Conservation (phyloP, 257 asterid genomes). For the Pogostemon cablin region DNA sequence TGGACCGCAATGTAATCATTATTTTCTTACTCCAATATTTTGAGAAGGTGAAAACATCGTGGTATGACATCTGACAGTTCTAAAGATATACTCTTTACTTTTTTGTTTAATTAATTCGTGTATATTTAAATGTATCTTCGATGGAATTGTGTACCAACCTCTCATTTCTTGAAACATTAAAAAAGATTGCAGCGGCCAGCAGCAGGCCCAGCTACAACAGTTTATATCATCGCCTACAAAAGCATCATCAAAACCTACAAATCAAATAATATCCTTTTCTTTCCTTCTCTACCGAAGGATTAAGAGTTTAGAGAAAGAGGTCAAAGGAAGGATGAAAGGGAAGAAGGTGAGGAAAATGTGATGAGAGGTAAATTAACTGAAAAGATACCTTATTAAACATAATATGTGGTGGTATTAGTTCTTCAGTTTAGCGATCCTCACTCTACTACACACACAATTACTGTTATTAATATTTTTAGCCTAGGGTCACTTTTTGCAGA, state of each 20-base stretch:
- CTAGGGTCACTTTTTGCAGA: neutral
- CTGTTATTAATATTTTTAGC: slow-evolving; percentile 11
- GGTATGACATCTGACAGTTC: no score
- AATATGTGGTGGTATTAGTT: slow-evolving; percentile 12
- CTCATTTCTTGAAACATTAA: slow-evolving; percentile 60
- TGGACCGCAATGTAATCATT: no score
- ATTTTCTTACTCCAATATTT: no score
- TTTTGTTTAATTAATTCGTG: no score
- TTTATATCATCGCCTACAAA: slow-evolving; percentile 41
- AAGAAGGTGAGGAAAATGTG: slow-evolving; percentile 73
- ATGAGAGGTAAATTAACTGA: slow-evolving; percentile 24
- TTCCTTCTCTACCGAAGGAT: slow-evolving; percentile 59
- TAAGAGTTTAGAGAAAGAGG: slow-evolving; percentile 75
- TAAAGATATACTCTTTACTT: no score
- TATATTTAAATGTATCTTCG: no score
- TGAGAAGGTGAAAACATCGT: no score
- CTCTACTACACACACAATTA: neutral
- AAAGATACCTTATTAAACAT: slow-evolving; percentile 11
- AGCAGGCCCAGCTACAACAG: slow-evolving; percentile 20
- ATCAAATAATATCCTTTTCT: slow-evolving; percentile 42
- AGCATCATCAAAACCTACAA: slow-evolving; percentile 38
- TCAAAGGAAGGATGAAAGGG: slow-evolving; percentile 76
- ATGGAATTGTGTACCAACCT: slow-evolving; percentile 33
- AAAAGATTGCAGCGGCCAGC: slow-evolving; percentile 60
- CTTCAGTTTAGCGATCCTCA: neutral